Evolutionary conservation across 2,329 filamentous ascomycete species (phyloP), one percentile per base, ranked within the genome.

Genomic region (Septoria linicola): DNA sequence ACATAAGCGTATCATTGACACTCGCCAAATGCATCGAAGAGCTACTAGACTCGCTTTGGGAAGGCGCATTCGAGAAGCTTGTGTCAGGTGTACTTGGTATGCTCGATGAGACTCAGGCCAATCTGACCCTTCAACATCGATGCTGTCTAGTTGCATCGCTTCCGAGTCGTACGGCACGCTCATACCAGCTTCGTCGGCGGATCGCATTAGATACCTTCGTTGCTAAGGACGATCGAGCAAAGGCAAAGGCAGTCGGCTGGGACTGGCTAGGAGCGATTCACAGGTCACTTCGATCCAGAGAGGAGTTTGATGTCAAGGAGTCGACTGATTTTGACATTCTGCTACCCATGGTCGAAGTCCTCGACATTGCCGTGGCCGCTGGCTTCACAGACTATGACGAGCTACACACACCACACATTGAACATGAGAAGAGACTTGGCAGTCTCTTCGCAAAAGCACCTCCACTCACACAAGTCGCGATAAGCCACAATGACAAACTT

Each of bases 341-440:
- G 1, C 75, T 78, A 27, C 83, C 87, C 2, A 76, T 83, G 13
- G 74, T 88, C 3, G 71, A 78, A 2, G 78, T 95, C 16, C 78
- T 96, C 4, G 85, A 93, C 63, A 80, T 89, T 32, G 85, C 82
- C 13, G 76, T 96, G 44, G 88, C 89, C 53, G 81, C 85, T 51
- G 88, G 80, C 2, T 71, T 70, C 40, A 60, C 63, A 7, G 54
- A 58, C 27, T 65, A 69, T 50, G 23, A 48, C 17, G 64, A 61
- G 42, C 44, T 62, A 3, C 42, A 42, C 40, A 40, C 43, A 43
- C 39, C 55, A 25, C 37, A 34, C 35, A 25, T n/a, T 5, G 16
- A 23, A 16, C 11, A 20, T 8, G n/a, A 45, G 17, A 25, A 47
- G 27, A 40, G 19, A 20, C 11, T 19, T 8, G n/a, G 30, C 21